These are phyloP conservation scores for Onygenales sp. DNA, from an alignment of 2,329 filamentous ascomycete genomes.

Conservation along the genomic window DNA sequence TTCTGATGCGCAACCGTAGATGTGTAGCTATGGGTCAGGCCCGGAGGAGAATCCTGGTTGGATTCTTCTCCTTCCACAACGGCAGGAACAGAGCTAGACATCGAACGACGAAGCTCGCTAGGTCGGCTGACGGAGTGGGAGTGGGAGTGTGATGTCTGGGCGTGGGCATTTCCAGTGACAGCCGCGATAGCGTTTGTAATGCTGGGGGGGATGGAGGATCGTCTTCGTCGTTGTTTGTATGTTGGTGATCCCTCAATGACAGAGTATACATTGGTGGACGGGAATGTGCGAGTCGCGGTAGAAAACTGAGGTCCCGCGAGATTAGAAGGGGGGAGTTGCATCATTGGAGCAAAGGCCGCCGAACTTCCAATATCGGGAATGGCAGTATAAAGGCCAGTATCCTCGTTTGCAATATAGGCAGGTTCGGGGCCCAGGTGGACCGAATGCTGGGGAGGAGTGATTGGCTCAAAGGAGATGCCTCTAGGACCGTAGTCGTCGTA, in stretches of 20 bases:
- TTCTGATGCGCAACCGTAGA: slow-evolving; percentile 64
- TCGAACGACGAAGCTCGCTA: slow-evolving; percentile 82
- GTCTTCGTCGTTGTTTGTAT: slow-evolving; percentile 92
- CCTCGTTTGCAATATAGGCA: slow-evolving; percentile 96
- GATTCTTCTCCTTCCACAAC: slow-evolving; percentile 71
- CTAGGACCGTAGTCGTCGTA: slow-evolving; percentile 97
- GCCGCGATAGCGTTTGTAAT: slow-evolving; percentile 61
- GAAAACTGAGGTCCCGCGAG: slow-evolving; percentile 71
- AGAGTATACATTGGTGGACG: slow-evolving; percentile 77
- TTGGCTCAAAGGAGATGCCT: slow-evolving; percentile 89
- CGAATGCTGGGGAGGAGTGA: slow-evolving; percentile 89
- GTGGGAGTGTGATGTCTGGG: slow-evolving; percentile 23
- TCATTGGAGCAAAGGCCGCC: slow-evolving; percentile 73
- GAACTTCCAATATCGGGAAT: slow-evolving; percentile 76
- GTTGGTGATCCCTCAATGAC: slow-evolving; percentile 97
- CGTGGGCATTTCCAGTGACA: slow-evolving; percentile 41
- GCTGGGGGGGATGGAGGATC: slow-evolving; percentile 81
- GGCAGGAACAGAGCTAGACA: slow-evolving; percentile 78
- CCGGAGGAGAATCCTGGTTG: slow-evolving; percentile 68
- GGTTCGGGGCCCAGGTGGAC: slow-evolving; percentile 75
- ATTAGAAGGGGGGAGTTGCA: slow-evolving; percentile 81
- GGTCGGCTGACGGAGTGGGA: slow-evolving; percentile 54
- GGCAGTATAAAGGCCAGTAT: slow-evolving; percentile 88
- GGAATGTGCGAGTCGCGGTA: slow-evolving; percentile 55
- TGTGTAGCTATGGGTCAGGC: slow-evolving; percentile 62